Percentiles rank a stretch among this genome's conserved stretches.
Evolutionary conservation across 2,329 filamentous ascomycete species (phyloP).

Genomic region (Pestalotiopsis sp.): DNA sequence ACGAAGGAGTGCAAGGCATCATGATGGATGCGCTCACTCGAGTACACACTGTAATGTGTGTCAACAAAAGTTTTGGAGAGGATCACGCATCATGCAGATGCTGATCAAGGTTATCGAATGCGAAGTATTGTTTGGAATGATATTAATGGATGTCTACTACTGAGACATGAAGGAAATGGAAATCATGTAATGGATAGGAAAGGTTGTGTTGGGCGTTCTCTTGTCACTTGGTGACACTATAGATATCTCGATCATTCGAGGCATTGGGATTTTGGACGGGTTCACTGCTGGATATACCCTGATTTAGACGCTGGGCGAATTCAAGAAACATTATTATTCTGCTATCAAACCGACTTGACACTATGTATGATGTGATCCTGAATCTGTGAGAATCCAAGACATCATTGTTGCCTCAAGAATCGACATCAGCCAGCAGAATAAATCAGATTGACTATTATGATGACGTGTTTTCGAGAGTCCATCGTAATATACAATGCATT

Average conservation of each 20-base stretch:
- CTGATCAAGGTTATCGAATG: background rate
- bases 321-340: background rate
- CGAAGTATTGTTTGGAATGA: background rate
- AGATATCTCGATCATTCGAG: background rate
- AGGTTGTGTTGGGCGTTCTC: background rate
- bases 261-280: background rate
- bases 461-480: background rate
- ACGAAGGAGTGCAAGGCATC: background rate
- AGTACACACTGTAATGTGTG: background rate
- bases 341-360: too few species aligned
- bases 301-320: background rate
- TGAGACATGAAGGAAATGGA: too few species aligned
- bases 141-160: background rate
- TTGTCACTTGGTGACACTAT: background rate
- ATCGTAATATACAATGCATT: background rate
- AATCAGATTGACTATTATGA: too few species aligned
- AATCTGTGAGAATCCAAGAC: too few species aligned
- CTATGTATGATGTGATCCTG: too few species aligned
- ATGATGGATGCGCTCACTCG: background rate
- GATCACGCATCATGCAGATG: background rate
- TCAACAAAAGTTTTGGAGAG: background rate
- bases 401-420: too few species aligned
- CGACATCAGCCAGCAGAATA: too few species aligned
- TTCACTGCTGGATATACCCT: constrained; percentile 10
- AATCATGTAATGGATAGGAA: too few species aligned